These are phyloP conservation scores for Suillus hirtellus DNA, from an alignment of 768 basidiomycete species.

Conservation along the genomic window DNA sequence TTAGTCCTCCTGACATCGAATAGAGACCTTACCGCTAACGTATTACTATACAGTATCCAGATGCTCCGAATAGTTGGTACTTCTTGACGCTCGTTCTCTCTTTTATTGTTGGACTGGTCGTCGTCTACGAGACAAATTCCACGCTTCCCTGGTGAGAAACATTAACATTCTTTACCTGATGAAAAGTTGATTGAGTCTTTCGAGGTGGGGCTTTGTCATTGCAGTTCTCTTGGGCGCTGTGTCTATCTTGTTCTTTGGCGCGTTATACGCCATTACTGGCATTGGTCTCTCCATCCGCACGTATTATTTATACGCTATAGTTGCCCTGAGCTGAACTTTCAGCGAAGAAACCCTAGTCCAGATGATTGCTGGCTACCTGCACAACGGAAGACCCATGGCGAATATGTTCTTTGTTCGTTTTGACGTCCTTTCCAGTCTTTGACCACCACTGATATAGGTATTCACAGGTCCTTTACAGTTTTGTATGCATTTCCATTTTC, in stretches of 20 bases:
- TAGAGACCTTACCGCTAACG: background rate
- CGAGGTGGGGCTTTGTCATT: conserved; percentile 52
- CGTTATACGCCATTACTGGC: conserved; percentile 53
- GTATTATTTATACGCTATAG: conserved; percentile 9
- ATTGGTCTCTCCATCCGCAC: conserved; percentile 18
- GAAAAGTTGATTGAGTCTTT: background rate
- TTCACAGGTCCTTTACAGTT: conserved; percentile 43
- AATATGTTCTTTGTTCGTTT: conserved; percentile 40
- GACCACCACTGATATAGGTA: conserved; percentile 38
- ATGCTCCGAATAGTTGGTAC: conserved; percentile 37
- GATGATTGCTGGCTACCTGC: conserved; percentile 40
- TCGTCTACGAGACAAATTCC: conserved; percentile 52
- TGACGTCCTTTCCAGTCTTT: conserved; percentile 10
- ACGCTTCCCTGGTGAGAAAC: conserved; percentile 52
- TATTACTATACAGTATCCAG: conserved; percentile 29
- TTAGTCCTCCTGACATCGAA: conserved; percentile 26
- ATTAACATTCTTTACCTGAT: background rate
- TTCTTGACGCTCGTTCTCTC: conserved; percentile 23
- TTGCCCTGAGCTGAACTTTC: background rate
- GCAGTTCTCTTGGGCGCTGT: conserved; percentile 50
- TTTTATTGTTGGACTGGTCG: conserved; percentile 54
- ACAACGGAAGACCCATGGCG: conserved; percentile 40
- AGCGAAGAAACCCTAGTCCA: conserved; percentile 30
- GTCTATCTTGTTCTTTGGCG: conserved; percentile 53
- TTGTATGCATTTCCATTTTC: conserved; percentile 12